These are phyloP conservation scores for Xylariales sp. DNA, from an alignment of 2,329 filamentous ascomycete species.

Conservation along the genomic window DNA sequence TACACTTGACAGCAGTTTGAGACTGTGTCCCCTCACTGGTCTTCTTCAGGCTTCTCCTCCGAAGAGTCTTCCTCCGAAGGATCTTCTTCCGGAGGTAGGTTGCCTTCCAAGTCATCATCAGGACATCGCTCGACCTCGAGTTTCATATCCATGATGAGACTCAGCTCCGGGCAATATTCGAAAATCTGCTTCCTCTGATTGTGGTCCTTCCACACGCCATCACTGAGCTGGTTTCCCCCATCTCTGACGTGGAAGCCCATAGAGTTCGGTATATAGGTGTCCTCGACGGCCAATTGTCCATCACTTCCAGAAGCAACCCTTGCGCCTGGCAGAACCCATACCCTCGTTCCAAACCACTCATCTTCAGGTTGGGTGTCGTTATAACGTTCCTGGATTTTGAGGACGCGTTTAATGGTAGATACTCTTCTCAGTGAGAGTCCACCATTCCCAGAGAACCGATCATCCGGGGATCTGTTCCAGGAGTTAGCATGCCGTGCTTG, in stretches of 20 bases:
- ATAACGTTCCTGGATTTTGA: slow-evolving; percentile 44
- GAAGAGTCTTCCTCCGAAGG: no score
- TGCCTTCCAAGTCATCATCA: slow-evolving; percentile 25
- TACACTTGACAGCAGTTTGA: no score
- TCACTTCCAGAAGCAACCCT: slow-evolving; percentile 38
- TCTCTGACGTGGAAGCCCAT: slow-evolving; percentile 51
- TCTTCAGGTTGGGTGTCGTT: slow-evolving; percentile 50
- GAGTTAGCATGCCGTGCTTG: slow-evolving; percentile 9
- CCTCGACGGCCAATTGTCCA: slow-evolving; percentile 44
- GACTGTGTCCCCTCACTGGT: no score
- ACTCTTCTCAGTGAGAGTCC: slow-evolving; percentile 50
- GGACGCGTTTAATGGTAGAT: slow-evolving; percentile 42
- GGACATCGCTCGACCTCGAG: slow-evolving; percentile 43
- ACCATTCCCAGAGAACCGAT: slow-evolving; percentile 47
- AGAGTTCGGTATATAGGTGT: slow-evolving; percentile 42
- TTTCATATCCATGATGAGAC: slow-evolving; percentile 53
- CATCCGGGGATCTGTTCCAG: slow-evolving; percentile 29
- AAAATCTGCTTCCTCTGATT: slow-evolving; percentile 42
- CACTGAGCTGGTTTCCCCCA: slow-evolving; percentile 35
- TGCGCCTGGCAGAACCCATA: slow-evolving; percentile 42
- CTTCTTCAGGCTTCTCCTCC: neutral
- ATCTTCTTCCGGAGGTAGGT: slow-evolving; percentile 1
- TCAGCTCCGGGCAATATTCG: slow-evolving; percentile 52
- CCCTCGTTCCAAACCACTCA: slow-evolving; percentile 48
- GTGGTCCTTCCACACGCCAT: slow-evolving; percentile 42